Evolutionary conservation across 1,284 basidiomycete species (phyloP), one percentile per base, ranked within the genome.

Genomic region (Ustilago tritici): DNA sequence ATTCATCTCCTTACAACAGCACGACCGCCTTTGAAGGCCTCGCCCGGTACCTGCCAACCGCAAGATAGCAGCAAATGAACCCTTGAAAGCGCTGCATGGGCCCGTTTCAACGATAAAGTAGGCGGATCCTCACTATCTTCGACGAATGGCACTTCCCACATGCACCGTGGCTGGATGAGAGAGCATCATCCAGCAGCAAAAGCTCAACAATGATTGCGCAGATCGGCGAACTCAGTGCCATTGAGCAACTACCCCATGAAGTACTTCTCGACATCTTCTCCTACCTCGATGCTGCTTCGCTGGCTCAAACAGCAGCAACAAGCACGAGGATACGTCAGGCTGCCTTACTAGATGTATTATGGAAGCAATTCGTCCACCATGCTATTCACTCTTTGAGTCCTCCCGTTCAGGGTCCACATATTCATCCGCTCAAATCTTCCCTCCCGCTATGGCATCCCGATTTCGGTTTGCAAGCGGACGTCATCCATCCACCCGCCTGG

Each of bases 361-460:
- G 74, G 74, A 65, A 63, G 36, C 69, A 65, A n/a, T 59, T 72
- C 40, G 19, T 76, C 8, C n/a, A 35, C 1, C 58, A 54, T 32
- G 65, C 69, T 32, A n/a, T 76, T 34, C 46, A 62, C 38, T 47
- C 49, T 7, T 31, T 70, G 4, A 72, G 69, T 38, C 74, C 74
- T 6, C 74, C 74, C 1, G 68, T 69, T 1, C 36, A 28, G 15
- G 61, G 52, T 2, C 49, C 65, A 8, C 31, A 55, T 53, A 61
- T 76, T 12, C 68, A 76, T 28, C 61, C 65, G 2, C 59, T 71
- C 61, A 62, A 64, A 38, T 72, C 74, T 9, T 31, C 61, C 2
- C 54, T 68, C 3, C 69, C 74, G 6, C 59, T 69, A 4, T 76
- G 73, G 73, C 68, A 76, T 65, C 73, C 73, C 31, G 65, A 61